Base-by-base conservation (phyloP, 805 yeast species). In the Sugiyamaella lignohabitans region DNA sequence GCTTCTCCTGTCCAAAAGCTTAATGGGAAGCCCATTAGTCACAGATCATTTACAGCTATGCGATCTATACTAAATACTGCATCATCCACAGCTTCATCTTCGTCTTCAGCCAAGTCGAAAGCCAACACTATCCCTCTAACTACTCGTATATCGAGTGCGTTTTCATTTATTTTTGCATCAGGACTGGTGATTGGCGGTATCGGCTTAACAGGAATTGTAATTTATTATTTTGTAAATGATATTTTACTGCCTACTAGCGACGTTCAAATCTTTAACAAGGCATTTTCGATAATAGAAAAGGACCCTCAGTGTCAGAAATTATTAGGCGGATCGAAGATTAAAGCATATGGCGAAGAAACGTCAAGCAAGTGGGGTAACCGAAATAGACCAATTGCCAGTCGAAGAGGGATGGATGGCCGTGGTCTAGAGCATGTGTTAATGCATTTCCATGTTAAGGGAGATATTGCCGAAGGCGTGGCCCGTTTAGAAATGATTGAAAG, bases 241-340 rank as follows among this genome's bases (percentile, higher is more conserved):
- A 67, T 89, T 27, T 79, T 87, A 54, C 75, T 89, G 41, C 96
- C 97, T 6, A 82, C 94, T 1, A 95, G 95, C 20, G 96, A 89
- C 60, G 89, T 95, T 0, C 84, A 83, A 53, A 79, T 94, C 1
- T 89, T 89, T 70, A 88, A 89, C 67, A 77, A 87, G 56, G 94
- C 95, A 1, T 88, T 88, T 27, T 75, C 78, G 10, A 67, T 85
- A 56, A 76, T 87, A 34, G 91, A 89, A 60, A 70, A 81, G 49
- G 86, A 83, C 62, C 73, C 73, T 42, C 64, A 63, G 34, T 81
- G 84, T 2, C 80, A 80, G 55, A 67, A 71, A 53, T 62, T 80
- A 24, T 68, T 89, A 34, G 75, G 76, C 2, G 73, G 75, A 2
- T 76, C 73, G 46, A 76, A 86, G 59, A 69, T 89, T 44, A 84